Percentiles rank a stretch among this genome's conserved stretches.
Conservation (phyloP, 1,139 yeast genomes). For the Protomyces inouyei region DNA sequence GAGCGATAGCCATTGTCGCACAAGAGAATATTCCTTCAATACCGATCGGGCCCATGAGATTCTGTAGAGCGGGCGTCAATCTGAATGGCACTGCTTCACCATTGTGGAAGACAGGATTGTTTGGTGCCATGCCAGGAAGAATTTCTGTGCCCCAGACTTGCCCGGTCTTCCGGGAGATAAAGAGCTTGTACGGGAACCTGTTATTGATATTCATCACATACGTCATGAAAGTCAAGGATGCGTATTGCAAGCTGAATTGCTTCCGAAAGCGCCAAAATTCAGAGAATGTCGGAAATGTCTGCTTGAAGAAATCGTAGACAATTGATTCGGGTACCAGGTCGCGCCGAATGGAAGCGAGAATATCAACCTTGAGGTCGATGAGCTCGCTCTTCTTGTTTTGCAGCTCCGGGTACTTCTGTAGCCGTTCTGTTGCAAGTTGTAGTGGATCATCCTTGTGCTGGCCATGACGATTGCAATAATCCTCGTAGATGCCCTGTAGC, state of each 20-base stretch:
- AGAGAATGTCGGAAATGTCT: slow-evolving; percentile 69
- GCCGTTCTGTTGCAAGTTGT: slow-evolving; percentile 75
- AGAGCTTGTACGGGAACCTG: slow-evolving; percentile 90
- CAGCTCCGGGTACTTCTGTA: slow-evolving; percentile 90
- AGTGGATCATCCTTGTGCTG: slow-evolving; percentile 86
- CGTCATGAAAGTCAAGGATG: slow-evolving; percentile 89
- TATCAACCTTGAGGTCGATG: slow-evolving; percentile 82
- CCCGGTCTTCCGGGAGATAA: slow-evolving; percentile 76
- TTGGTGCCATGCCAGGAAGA: slow-evolving; percentile 64
- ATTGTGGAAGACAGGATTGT: slow-evolving; percentile 79
- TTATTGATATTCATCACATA: slow-evolving; percentile 92
- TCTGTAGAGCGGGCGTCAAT: slow-evolving; percentile 90
- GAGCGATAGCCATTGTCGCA: slow-evolving; percentile 76
- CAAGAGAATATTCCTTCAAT: slow-evolving; percentile 88
- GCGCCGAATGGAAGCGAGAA: slow-evolving; percentile 82
- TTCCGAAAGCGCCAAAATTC: slow-evolving; percentile 97
- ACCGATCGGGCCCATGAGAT: slow-evolving; percentile 86
- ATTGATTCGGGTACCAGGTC: slow-evolving; percentile 81
- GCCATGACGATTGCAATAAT: slow-evolving; percentile 67
- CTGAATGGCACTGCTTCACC: slow-evolving; percentile 97
- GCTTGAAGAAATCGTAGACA: slow-evolving; percentile 62
- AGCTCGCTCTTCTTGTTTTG: slow-evolving; percentile 72
- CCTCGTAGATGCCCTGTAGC: slow-evolving; percentile 83
- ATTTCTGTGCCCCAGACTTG: slow-evolving; percentile 91
- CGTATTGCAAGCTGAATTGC: slow-evolving; percentile 91